A percentile compares a stretch with the other conserved stretches of the same genome.
Conservation (phyloP, 441 rosid genomes). For the Adansonia grandidieri region DNA sequence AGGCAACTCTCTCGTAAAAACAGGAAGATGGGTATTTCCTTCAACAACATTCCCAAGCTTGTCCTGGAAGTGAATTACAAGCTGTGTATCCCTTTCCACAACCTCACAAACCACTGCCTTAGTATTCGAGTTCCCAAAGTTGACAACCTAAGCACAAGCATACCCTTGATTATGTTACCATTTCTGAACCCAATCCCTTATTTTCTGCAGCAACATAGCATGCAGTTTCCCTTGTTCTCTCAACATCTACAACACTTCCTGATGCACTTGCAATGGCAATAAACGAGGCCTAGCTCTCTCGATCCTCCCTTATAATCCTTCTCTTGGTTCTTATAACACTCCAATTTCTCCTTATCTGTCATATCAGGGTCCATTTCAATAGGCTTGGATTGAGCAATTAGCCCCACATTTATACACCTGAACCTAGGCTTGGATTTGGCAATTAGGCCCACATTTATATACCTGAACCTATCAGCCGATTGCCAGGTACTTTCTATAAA, state of each 20-base stretch:
- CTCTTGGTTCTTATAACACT: slow-evolving; percentile 78
- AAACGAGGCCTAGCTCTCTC: slow-evolving; percentile 81
- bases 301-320: slow-evolving; percentile 87
- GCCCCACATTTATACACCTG: slow-evolving; percentile 85
- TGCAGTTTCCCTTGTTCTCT: slow-evolving; percentile 79
- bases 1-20: slow-evolving; percentile 86
- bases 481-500: slow-evolving; percentile 93
- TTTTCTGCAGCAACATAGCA: slow-evolving; percentile 88
- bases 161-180: slow-evolving; percentile 97
- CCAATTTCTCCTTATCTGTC: slow-evolving; percentile 93
- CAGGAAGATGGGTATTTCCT: slow-evolving; percentile 85
- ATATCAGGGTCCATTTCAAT: slow-evolving; percentile 88
- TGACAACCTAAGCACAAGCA: slow-evolving; percentile 96
- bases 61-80: slow-evolving; percentile 80
- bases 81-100: slow-evolving; percentile 96
- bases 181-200: slow-evolving; percentile 87
- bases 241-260: slow-evolving; percentile 75
- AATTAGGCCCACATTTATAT: slow-evolving; percentile 89
- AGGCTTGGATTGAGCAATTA: slow-evolving; percentile 83
- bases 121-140: slow-evolving; percentile 59
- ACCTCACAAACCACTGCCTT: slow-evolving; percentile 82
- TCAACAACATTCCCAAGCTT: slow-evolving; percentile 96
- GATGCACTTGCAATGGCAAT: slow-evolving; percentile 56
- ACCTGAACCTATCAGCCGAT: slow-evolving; percentile 75
- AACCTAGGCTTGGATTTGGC: slow-evolving; percentile 79